Percentiles rank a stretch among this genome's conserved stretches.
Evolutionary conservation across 2,329 filamentous ascomycete genomes (phyloP).

Genomic region (Colletotrichum chlorophyti): DNA sequence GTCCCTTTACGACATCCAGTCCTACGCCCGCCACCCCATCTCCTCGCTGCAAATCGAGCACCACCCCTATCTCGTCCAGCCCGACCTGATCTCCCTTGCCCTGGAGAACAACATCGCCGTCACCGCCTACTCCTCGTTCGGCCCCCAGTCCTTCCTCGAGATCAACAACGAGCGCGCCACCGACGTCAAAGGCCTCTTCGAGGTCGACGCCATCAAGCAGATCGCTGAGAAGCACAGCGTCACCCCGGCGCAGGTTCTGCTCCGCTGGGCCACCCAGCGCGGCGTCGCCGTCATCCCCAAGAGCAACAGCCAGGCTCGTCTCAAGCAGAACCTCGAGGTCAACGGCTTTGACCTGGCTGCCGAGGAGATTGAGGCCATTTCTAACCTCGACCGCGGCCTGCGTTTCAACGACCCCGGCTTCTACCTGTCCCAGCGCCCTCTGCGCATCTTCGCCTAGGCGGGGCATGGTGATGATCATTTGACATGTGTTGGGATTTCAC

Average conservation of each 20-base stretch:
- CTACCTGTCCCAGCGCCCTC: constrained; percentile 46
- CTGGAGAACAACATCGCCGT: constrained; percentile 63
- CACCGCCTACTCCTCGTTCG: constrained; percentile 72
- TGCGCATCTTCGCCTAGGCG: constrained; percentile 59
- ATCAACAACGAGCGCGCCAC: constrained; percentile 37
- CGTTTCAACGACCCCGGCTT: constrained; percentile 67
- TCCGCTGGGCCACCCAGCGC: constrained; percentile 72
- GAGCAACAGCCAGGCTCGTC: constrained; percentile 57
- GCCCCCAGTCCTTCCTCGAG: constrained; percentile 55
- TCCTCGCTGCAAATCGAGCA: constrained; percentile 71
- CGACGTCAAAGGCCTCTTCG: constrained; percentile 37
- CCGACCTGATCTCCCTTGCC: constrained; percentile 60
- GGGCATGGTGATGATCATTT: not conserved
- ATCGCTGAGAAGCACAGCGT: constrained; percentile 61
- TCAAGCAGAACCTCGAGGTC: constrained; percentile 64
- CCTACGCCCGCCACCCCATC: constrained; percentile 62
- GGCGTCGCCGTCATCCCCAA: constrained; percentile 71
- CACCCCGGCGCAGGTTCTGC: constrained; percentile 69
- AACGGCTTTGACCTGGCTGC: constrained; percentile 59
- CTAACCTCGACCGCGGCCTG: constrained; percentile 57
- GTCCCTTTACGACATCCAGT: constrained; percentile 65
- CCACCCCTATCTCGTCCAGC: constrained; percentile 72
- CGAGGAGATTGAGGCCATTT: constrained; percentile 63
- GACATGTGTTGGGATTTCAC: too few relatives aligned
- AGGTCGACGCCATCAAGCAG: constrained; percentile 48